Evolutionary conservation across 2,329 filamentous ascomycete genomes (phyloP).

Genomic region (Diaporthe helianthi): DNA sequence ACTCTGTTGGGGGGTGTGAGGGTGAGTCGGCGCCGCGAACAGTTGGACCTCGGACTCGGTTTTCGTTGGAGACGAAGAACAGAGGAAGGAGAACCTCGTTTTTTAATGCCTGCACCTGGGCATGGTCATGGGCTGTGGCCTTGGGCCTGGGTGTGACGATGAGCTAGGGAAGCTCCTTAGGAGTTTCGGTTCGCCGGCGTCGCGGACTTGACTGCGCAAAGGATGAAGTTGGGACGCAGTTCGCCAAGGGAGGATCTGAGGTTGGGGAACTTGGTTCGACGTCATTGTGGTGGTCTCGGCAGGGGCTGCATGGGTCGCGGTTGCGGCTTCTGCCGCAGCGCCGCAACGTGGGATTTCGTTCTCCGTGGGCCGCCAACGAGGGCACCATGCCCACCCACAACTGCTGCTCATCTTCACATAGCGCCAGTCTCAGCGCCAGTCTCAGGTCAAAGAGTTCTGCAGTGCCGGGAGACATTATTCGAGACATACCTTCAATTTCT

Average conservation of each 20-base stretch:
- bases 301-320: constrained; percentile 15
- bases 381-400: too few species aligned
- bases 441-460: neutral
- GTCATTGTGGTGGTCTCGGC: constrained; percentile 26
- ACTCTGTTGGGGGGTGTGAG: neutral
- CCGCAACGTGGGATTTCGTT: neutral
- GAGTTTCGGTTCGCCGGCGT: neutral
- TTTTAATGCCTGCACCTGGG: neutral
- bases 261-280: constrained; percentile 24
- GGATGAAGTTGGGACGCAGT: neutral
- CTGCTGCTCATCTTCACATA: too few species aligned
- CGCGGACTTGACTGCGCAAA: neutral
- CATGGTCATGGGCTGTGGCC: neutral
- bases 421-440: neutral
- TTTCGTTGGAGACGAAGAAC: neutral
- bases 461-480: neutral
- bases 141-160: neutral
- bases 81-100: neutral
- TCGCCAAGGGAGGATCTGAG: neutral
- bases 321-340: neutral
- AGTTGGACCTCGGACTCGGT: neutral
- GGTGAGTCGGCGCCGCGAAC: neutral
- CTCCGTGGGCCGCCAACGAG: too few species aligned
- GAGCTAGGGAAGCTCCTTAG: neutral
- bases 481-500: neutral